A percentile compares a stretch with the other conserved stretches of the same genome.
Conservation (phyloP, 768 basidiomycete genomes). For the Russula earlei region DNA sequence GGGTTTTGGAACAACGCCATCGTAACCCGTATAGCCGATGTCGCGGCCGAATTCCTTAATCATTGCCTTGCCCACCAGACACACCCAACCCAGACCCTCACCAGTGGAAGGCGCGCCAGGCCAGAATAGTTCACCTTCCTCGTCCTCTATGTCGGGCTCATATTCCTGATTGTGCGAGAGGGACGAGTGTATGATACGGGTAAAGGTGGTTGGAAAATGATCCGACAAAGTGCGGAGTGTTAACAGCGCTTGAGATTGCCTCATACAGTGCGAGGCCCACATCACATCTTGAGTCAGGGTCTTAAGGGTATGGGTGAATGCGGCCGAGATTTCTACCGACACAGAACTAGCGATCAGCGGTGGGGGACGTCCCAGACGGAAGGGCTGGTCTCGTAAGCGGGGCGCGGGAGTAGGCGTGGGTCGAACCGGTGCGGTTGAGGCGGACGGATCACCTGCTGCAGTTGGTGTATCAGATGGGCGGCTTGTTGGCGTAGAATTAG, state of each 20-base stretch:
- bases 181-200: conserved; percentile 60
- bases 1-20: conserved; percentile 65
- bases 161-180: conserved; percentile 58
- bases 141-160: conserved; percentile 76
- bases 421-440: conserved; percentile 20
- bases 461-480: conserved; percentile 49
- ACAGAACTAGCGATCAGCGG: conserved; percentile 20
- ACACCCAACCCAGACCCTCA: conserved; percentile 81
- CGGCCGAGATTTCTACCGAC: conserved; percentile 18
- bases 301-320: conserved; percentile 25
- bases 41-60: conserved; percentile 71
- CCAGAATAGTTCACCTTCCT: conserved; percentile 83
- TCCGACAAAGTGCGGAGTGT: conserved; percentile 59
- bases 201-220: conserved; percentile 68
- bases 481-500: conserved; percentile 68
- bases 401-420: conserved; percentile 23
- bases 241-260: conserved; percentile 37
- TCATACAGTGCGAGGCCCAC: conserved; percentile 25
- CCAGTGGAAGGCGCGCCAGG: conserved; percentile 64
- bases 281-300: conserved; percentile 34
- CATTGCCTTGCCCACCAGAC: conserved; percentile 80
- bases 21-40: conserved; percentile 62
- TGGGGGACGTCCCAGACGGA: conserved; percentile 20
- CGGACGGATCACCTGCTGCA: conserved; percentile 22
- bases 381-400: conserved; percentile 20